Conservation (phyloP, 2,329 filamentous ascomycete genomes). For the Elsinoe ampelina region DNA sequence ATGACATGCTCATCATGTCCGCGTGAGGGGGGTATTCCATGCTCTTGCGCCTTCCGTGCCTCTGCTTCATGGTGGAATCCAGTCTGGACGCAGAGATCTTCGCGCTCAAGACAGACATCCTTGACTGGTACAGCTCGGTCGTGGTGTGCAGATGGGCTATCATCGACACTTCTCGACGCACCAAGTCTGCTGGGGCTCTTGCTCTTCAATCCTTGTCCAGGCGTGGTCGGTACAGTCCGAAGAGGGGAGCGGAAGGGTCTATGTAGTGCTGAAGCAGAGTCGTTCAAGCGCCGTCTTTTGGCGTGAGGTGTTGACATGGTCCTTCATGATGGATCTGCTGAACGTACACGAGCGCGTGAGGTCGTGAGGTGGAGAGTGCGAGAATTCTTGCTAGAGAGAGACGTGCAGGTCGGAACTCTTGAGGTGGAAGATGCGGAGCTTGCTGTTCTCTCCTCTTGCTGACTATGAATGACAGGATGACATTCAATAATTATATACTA, state of each 20-base stretch:
- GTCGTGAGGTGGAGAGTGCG: neutral
- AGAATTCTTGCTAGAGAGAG: neutral
- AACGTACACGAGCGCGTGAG: too few relatives aligned
- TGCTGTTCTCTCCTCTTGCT: too few relatives aligned
- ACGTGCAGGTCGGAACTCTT: too few relatives aligned
- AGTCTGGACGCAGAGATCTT: neutral
- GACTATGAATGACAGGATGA: neutral
- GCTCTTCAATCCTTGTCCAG: slow-evolving; percentile 4
- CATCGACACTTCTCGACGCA: neutral
- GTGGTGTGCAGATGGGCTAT: neutral
- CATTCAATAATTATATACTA: neutral
- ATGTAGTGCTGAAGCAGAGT: slow-evolving; percentile 48
- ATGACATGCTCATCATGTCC: neutral
- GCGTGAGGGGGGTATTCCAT: neutral
- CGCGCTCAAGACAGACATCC: neutral
- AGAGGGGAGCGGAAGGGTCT: slow-evolving; percentile 67
- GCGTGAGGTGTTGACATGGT: slow-evolving; percentile 12
- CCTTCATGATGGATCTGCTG: neutral
- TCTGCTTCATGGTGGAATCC: too few relatives aligned
- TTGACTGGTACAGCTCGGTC: neutral
- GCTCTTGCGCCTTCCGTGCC: too few relatives aligned
- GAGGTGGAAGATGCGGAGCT: too few relatives aligned
- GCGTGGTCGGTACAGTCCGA: slow-evolving; percentile 30
- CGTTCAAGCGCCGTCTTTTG: slow-evolving; percentile 56
- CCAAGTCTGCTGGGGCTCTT: slow-evolving; percentile 4